Conservation (phyloP, 116 monocot species). For the Papilionanthe hybrid region DNA sequence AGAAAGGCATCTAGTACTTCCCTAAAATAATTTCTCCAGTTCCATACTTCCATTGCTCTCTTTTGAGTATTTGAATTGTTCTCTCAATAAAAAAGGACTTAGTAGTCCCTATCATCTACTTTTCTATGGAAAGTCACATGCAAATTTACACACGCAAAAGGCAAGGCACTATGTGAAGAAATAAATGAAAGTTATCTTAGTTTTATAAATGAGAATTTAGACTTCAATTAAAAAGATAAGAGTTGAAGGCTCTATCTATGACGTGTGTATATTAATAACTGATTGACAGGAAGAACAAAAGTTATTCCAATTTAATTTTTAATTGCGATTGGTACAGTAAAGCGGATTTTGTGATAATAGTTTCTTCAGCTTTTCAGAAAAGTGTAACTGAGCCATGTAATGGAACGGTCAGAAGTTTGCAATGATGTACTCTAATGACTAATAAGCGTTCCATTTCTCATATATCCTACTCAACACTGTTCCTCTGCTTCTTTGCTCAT, state of each 20-base stretch:
- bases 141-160: background rate
- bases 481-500: background rate
- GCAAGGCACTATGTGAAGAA: background rate
- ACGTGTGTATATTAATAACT: too few species aligned
- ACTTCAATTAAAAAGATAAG: too few species aligned
- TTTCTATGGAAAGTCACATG: too few species aligned
- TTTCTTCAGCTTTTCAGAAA: slow-evolving; percentile 3
- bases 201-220: too few species aligned
- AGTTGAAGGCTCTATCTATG: too few species aligned
- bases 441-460: background rate
- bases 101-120: too few species aligned
- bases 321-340: background rate
- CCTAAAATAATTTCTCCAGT: too few species aligned
- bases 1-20: too few species aligned
- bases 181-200: too few species aligned
- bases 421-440: background rate
- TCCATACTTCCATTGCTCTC: too few species aligned
- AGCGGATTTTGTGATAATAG: background rate
- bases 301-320: background rate
- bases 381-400: background rate
- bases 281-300: background rate
- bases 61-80: background rate
- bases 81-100: background rate
- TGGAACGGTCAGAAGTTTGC: background rate
- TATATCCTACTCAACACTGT: background rate